These are phyloP conservation scores for Clarireedia sp. DNA, from an alignment of 2,329 filamentous ascomycete genomes.

Conservation along the genomic window DNA sequence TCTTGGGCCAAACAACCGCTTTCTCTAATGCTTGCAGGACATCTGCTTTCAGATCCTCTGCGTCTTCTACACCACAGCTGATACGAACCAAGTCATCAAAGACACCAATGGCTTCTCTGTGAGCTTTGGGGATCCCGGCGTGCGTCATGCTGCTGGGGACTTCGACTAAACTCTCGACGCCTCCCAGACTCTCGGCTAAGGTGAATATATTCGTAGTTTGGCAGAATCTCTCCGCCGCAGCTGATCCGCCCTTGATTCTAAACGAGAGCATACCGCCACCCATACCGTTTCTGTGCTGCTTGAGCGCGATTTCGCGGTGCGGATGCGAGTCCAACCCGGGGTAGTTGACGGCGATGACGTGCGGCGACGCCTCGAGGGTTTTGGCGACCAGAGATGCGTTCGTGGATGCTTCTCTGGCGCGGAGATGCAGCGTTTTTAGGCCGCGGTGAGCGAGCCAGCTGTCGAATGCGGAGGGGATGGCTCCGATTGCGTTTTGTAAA, in stretches of 20 bases:
- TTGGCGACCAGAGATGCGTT: slow-evolving; percentile 75
- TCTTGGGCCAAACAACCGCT: slow-evolving; percentile 45
- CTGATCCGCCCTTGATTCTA: slow-evolving; percentile 79
- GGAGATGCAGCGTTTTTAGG: slow-evolving; percentile 91
- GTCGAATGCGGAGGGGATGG: slow-evolving; percentile 90
- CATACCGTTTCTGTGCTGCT: slow-evolving; percentile 90
- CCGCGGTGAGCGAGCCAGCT: slow-evolving; percentile 97
- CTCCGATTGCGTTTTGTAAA: slow-evolving; percentile 95
- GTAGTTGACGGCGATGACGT: slow-evolving; percentile 91
- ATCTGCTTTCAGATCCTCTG: slow-evolving; percentile 73
- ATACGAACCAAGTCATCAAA: slow-evolving; percentile 90
- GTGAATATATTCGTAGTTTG: slow-evolving; percentile 84
- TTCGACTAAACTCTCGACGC: slow-evolving; percentile 86
- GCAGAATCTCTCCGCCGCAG: slow-evolving; percentile 87
- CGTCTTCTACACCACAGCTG: slow-evolving; percentile 91
- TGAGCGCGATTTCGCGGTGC: slow-evolving; percentile 73
- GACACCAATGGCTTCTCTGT: slow-evolving; percentile 87
- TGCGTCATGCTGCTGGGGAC: slow-evolving; percentile 96
- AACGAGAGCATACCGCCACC: slow-evolving; percentile 98
- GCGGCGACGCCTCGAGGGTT: slow-evolving; percentile 68
- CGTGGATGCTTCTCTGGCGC: slow-evolving; percentile 72
- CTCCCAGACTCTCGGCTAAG: slow-evolving; percentile 84
- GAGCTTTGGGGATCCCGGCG: slow-evolving; percentile 82
- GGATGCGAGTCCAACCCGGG: slow-evolving; percentile 83
- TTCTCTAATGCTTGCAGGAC: slow-evolving; percentile 74